Evolutionary conservation across 441 rosid genomes (phyloP).

Genomic region (Erodium texanum): DNA sequence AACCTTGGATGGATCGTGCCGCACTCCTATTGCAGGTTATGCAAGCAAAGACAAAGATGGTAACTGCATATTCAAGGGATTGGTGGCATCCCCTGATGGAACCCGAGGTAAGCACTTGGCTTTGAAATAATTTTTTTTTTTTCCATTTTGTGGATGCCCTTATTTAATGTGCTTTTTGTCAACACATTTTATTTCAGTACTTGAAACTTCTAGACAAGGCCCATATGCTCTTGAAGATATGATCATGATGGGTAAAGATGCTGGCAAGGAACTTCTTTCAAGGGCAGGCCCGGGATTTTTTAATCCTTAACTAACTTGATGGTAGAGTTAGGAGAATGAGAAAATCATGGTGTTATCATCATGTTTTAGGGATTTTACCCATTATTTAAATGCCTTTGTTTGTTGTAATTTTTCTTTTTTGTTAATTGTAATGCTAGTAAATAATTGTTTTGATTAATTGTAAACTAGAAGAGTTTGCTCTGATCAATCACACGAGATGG

Average conservation of each 20-base stretch:
- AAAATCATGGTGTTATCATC: no score
- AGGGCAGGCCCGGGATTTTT: background rate
- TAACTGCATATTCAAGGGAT: constrained; percentile 73
- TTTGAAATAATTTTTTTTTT: background rate
- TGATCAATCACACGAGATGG: constrained; percentile 4
- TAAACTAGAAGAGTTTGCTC: constrained; percentile 19
- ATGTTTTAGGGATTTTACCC: no score
- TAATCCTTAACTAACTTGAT: background rate
- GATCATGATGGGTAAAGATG: constrained; percentile 85
- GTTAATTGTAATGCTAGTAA: constrained; percentile 8
- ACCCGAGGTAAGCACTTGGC: constrained; percentile 42
- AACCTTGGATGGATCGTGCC: constrained; percentile 37
- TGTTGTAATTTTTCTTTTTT: constrained; percentile 18
- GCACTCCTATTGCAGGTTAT: constrained; percentile 96
- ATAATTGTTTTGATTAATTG: constrained; percentile 18
- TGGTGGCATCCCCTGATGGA: constrained; percentile 95
- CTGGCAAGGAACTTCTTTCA: constrained; percentile 67
- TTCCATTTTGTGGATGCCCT: background rate
- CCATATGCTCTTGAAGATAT: constrained; percentile 57
- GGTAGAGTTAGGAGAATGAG: background rate
- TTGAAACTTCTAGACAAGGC: constrained; percentile 85
- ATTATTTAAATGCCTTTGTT: background rate
- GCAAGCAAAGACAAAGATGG: constrained; percentile 64
- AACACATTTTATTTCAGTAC: constrained; percentile 42
- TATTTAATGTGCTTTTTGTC: background rate